Conservation (phyloP, 116 monocot species). For the Cymodocea nodosa region DNA sequence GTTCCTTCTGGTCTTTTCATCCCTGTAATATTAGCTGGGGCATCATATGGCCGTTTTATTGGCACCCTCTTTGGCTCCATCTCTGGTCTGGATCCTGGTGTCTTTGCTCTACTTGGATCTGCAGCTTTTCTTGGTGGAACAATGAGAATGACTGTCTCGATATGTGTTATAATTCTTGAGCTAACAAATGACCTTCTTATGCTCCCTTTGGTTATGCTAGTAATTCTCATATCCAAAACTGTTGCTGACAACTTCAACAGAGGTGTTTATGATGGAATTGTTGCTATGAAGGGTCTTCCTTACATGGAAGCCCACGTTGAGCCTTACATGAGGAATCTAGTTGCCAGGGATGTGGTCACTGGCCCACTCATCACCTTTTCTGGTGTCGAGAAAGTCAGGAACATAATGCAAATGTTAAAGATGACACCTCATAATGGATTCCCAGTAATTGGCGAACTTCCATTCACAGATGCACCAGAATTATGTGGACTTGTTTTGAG, state of each 20-base stretch:
- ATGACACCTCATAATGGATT: constrained; percentile 77
- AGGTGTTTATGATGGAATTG: constrained; percentile 84
- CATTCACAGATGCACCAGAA: constrained; percentile 61
- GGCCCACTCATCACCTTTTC: constrained; percentile 58
- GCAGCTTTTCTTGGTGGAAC: constrained; percentile 87
- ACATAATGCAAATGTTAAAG: constrained; percentile 43
- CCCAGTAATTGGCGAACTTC: constrained; percentile 68
- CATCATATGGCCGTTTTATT: constrained; percentile 61
- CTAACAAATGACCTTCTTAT: constrained; percentile 80
- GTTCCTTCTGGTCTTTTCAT: constrained; percentile 87
- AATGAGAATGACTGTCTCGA: constrained; percentile 93
- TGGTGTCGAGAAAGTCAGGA: constrained; percentile 63
- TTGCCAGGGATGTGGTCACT: constrained; percentile 56
- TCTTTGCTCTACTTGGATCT: constrained; percentile 74
- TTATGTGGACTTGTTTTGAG: constrained; percentile 59
- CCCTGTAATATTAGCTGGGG: constrained; percentile 79
- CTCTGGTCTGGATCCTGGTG: constrained; percentile 49
- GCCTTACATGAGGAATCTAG: constrained; percentile 67
- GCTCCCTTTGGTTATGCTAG: constrained; percentile 84
- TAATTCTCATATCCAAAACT: constrained; percentile 68
- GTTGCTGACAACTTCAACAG: constrained; percentile 75
- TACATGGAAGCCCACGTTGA: constrained; percentile 84
- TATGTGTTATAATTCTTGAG: constrained; percentile 77
- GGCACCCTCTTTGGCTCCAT: constrained; percentile 47
- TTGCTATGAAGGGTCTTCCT: constrained; percentile 74